These are phyloP conservation scores for Erigeron philadelphicus DNA, from an alignment of 140 eudicot genomes.

Conservation along the genomic window DNA sequence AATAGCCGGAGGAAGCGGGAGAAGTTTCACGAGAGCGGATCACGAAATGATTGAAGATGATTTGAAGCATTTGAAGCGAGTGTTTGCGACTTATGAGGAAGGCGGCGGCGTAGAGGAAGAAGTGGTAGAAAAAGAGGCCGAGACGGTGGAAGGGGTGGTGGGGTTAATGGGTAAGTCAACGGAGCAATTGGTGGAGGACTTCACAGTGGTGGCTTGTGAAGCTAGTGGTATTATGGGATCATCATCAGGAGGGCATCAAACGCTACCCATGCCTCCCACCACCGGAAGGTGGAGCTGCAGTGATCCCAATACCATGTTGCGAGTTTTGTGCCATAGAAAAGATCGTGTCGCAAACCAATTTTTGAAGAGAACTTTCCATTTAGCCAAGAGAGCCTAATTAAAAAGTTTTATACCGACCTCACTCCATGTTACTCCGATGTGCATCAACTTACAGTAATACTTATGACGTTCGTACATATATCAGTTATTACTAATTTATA, in stretches of 20 bases:
- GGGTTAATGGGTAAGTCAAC: conserved; percentile 67
- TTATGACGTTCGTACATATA: too few species aligned
- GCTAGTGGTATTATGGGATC: conserved; percentile 33
- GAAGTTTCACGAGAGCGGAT: conserved; percentile 48
- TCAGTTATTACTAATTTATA: neutral
- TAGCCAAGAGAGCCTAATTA: conserved; percentile 59
- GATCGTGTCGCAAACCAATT: conserved; percentile 59
- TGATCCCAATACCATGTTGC: conserved; percentile 81
- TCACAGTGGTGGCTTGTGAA: conserved; percentile 54
- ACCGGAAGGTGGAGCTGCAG: conserved; percentile 77
- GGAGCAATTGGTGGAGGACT: conserved; percentile 76
- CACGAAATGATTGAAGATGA: conserved; percentile 79
- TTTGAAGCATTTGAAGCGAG: conserved; percentile 47
- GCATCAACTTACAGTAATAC: too few species aligned
- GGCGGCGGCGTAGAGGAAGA: conserved; percentile 47
- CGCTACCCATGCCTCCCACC: conserved; percentile 78
- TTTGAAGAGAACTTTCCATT: conserved; percentile 70
- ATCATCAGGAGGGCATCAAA: too few species aligned
- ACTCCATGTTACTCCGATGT: too few species aligned
- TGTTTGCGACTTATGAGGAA: conserved; percentile 54
- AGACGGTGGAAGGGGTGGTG: conserved; percentile 69
- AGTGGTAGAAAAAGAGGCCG: conserved; percentile 58
- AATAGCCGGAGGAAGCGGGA: conserved; percentile 69
- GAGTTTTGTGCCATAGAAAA: conserved; percentile 75
- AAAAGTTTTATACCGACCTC: too few species aligned